Percentiles rank a stretch among this genome's conserved stretches.
These are phyloP conservation scores for Mucor piriformis DNA, from an alignment of 371 early-diverging fungal genomes.

Conservation along the genomic window DNA sequence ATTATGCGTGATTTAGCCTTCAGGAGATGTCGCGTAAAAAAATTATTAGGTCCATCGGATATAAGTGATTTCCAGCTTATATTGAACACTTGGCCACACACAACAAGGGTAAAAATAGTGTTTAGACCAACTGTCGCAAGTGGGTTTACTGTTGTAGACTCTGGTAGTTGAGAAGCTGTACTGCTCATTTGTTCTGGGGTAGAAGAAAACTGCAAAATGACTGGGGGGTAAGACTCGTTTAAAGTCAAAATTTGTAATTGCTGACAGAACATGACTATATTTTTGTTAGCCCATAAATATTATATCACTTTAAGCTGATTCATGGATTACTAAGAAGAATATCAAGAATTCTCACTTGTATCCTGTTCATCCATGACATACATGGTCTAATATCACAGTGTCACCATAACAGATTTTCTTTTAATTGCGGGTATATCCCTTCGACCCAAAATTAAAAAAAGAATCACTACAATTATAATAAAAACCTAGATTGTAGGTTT, in stretches of 20 bases:
- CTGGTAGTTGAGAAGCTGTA: neutral
- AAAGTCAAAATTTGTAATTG: neutral
- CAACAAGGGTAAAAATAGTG: slow-evolving; percentile 41
- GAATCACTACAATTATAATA: too few relatives aligned
- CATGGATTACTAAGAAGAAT: too few relatives aligned
- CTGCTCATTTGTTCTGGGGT: too few relatives aligned
- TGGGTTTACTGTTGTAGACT: neutral
- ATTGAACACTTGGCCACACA: slow-evolving; percentile 39
- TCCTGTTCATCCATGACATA: too few relatives aligned
- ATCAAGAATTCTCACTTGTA: too few relatives aligned
- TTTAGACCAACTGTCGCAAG: slow-evolving; percentile 19
- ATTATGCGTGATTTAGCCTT: slow-evolving; percentile 39
- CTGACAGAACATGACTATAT: neutral
- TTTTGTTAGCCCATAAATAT: too few relatives aligned
- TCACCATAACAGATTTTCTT: too few relatives aligned
- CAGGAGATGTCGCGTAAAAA: slow-evolving; percentile 39
- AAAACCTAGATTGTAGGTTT: too few relatives aligned
- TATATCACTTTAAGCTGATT: too few relatives aligned
- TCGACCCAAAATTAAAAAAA: too few relatives aligned
- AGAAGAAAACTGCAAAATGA: neutral
- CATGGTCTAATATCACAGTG: too few relatives aligned
- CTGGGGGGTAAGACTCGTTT: neutral
- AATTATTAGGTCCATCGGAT: slow-evolving; percentile 53
- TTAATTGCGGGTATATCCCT: too few relatives aligned
- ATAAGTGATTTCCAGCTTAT: slow-evolving; percentile 48